phyloP scores from a whole-genome alignment of 768 basidiomycete genomes.

The Leucogyrophana mollusca region DNA sequence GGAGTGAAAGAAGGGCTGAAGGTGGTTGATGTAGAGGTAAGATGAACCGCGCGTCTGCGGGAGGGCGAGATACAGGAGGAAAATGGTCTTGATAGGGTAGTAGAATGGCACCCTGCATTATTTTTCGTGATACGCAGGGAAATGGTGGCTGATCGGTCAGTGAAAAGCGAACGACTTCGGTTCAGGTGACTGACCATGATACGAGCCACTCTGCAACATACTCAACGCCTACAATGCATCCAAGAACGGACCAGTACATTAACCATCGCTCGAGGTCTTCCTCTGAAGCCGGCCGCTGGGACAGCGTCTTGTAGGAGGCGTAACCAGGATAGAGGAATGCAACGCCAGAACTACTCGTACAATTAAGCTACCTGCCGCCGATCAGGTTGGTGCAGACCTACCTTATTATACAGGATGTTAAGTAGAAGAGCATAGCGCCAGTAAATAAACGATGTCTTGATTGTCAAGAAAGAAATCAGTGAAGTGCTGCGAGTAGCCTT shows the following conservation, averaged over 20 bases:
- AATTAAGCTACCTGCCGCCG: background rate
- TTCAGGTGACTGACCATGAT: conserved; percentile 68
- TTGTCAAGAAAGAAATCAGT: no score
- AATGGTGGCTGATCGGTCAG: background rate
- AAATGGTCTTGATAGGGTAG: conserved; percentile 73
- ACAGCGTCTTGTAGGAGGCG: conserved; percentile 93
- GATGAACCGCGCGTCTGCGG: conserved; percentile 89
- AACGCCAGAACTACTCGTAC: conserved; percentile 50
- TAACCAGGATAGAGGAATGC: conserved; percentile 93
- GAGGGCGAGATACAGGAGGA: conserved; percentile 86
- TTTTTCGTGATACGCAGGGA: conserved; percentile 10
- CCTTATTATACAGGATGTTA: conserved; percentile 42
- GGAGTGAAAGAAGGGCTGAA: conserved; percentile 78
- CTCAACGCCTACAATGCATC: conserved; percentile 79
- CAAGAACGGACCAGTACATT: conserved; percentile 95
- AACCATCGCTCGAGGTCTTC: conserved; percentile 90
- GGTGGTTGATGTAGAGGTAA: conserved; percentile 76
- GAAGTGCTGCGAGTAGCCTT: no score
- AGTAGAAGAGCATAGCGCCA: conserved; percentile 39
- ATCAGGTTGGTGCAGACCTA: conserved; percentile 36
- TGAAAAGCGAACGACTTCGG: conserved; percentile 2
- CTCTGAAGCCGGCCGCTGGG: conserved; percentile 82
- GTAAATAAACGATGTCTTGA: conserved; percentile 2
- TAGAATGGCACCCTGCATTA: conserved; percentile 84
- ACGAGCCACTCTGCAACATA: conserved; percentile 85